Base-by-base conservation (phyloP, 2,329 filamentous ascomycete genomes). In the Aphanoascus verrucosus region DNA sequence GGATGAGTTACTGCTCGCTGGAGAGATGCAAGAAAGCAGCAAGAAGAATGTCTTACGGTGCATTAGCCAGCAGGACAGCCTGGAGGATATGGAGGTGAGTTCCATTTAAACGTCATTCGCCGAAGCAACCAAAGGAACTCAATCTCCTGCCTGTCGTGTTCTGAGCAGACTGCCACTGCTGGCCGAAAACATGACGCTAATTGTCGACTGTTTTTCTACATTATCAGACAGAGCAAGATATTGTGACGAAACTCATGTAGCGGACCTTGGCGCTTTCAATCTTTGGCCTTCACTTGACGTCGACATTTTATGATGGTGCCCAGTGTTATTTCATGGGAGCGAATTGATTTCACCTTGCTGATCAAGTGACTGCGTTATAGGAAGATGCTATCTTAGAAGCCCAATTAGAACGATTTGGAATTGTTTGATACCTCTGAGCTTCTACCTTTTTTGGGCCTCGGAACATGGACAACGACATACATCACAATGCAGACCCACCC, bases 51-150 rank as follows among this genome's bases (percentile, higher is more conserved):
- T 98, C 40, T 74, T 98, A 59, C 79, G 93, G 58, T 95, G 91
- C 66, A 98, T 98, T 67, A 87, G 88, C 54, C 93, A 97, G 67
- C 91, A 98, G 72, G 93, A 98, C 72, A 94, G 90, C 56, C 77
- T 98, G 54, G 93, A 98, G 74, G 93, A 98, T 67, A 95, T 97
- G 84, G 93, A 98, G 88, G 93, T 98, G 73, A 82, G 88, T 83
- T 59, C 42, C 31, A n/a, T 48, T 43, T 37, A 6, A 32, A 34
- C 35, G n/a, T 34, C 44, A 8, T 41, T 3, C 23, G 15, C n/a
- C 35, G 28, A 28, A n/a, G n/a, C 31, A 7, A 44, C 12, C 44
- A 34, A 17, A 44, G n/a, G n/a, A 12, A 0, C n/a, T 40, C 41
- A 17, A 38, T n/a, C 12, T 46, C n/a, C 31, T 38, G 11, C 17